Evolutionary conservation across 140 eudicot genomes (phyloP), one percentile per base, ranked within the genome.

Genomic region (Flaveria floridana): DNA sequence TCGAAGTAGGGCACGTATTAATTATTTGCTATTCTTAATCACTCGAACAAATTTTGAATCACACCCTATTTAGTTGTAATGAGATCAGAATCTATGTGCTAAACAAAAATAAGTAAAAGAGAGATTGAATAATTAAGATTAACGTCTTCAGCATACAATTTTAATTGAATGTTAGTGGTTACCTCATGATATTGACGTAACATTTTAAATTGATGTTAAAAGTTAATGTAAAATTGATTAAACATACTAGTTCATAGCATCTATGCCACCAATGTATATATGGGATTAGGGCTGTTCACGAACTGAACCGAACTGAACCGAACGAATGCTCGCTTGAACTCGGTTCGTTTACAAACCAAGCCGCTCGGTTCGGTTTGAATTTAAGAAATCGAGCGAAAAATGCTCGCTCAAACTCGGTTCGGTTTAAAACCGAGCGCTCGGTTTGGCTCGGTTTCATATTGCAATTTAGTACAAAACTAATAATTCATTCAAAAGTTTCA

Each of bases 121-220:
- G 41, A 56, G 26, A 15, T 46, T 74, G 7, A 44, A 46, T 74
- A 74, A 46, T 61, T 18, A 73, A 73, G 58, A 59, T 73, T 59
- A 20, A 50, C 28, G 48, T 44, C 62, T 46, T 62, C 50, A 16
- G 13, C 26, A 48, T 18, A 47, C 6, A 51, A 37, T 72, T 6
- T 18, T 56, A 56, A 16, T 55, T 73, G 44, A 73, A 41, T 44
- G 57, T 41, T 25, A 23, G 3, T 58, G 58, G 69, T 58, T 57
- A 58, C 23, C 34, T 44, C 3, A 39, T 42, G 55, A 52, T n/a
- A 18, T 37, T 37, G 71, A 39, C 14, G 26, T 37, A 58, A 16
- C 26, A 71, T 14, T 23, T 47, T 30, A n/a, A 20, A 15, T 39
- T 76, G 57, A 34, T 51, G 53, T 55, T 20, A 9, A 76, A 76